Conservation (phyloP, 371 early-diverging fungal species). For the Mortierella sp. region DNA sequence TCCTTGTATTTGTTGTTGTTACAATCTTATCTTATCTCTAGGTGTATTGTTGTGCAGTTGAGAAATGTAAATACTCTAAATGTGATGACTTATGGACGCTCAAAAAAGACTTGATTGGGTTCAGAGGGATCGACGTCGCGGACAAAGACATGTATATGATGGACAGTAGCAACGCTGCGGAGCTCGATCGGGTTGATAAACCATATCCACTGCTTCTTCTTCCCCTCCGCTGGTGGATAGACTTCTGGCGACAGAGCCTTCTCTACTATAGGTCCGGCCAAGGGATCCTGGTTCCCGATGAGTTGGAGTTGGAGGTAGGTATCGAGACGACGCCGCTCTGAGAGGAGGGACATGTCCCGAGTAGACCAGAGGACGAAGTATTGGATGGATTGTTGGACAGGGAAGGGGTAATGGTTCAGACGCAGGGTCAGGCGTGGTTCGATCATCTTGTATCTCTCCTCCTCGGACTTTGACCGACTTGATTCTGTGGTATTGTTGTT, state of each 20-base stretch:
- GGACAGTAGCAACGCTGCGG: slow-evolving; percentile 45
- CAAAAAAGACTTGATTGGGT: background rate
- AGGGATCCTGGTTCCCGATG: background rate
- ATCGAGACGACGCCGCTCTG: slow-evolving; percentile 29
- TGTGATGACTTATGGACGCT: background rate
- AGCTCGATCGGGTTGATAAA: slow-evolving; percentile 50
- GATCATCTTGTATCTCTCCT: slow-evolving; percentile 16
- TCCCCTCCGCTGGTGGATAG: slow-evolving; percentile 28
- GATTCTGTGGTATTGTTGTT: background rate
- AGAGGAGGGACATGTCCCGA: slow-evolving; percentile 35
- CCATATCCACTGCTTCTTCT: slow-evolving; percentile 53
- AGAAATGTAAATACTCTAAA: too few species aligned
- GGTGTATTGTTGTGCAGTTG: background rate
- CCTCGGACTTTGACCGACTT: background rate
- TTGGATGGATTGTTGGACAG: slow-evolving; percentile 48
- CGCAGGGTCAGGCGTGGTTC: slow-evolving; percentile 43
- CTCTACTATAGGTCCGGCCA: background rate
- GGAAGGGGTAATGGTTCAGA: slow-evolving; percentile 51
- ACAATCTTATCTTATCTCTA: background rate
- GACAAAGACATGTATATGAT: slow-evolving; percentile 54
- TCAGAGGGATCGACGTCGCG: slow-evolving; percentile 26
- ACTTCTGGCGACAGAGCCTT: slow-evolving; percentile 15
- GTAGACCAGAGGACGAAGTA: slow-evolving; percentile 56
- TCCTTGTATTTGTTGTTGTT: background rate
- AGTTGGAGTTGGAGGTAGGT: slow-evolving; percentile 21